phyloP scores from a whole-genome alignment of 495 filamentous ascomycete species.

The Beverwykella pulmonaria region DNA sequence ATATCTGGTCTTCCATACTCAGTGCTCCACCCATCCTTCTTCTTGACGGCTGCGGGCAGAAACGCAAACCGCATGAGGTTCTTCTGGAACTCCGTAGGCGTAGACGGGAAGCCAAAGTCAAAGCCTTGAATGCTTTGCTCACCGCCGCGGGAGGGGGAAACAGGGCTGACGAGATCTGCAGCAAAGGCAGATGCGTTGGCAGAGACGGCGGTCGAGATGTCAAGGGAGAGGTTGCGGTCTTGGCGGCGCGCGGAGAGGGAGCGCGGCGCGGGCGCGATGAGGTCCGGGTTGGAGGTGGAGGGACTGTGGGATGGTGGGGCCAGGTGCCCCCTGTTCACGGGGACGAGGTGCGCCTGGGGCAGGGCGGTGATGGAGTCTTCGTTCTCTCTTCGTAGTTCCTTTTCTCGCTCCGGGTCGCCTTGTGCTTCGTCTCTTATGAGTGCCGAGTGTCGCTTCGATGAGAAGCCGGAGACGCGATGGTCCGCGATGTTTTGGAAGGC shows the following conservation, averaged over 20 bases:
- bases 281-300: slow-evolving; percentile 39
- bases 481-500: slow-evolving; percentile 78
- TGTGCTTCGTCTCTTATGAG: slow-evolving; percentile 77
- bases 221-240: slow-evolving; percentile 42
- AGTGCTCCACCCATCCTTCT: slow-evolving; percentile 80
- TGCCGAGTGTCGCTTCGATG: slow-evolving; percentile 65
- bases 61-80: slow-evolving; percentile 86
- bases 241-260: slow-evolving; percentile 36
- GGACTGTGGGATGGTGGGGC: slow-evolving; percentile 54
- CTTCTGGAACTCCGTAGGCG: slow-evolving; percentile 77
- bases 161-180: slow-evolving; percentile 14
- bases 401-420: slow-evolving; percentile 76
- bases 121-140: slow-evolving; percentile 53
- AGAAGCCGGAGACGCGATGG: slow-evolving; percentile 54
- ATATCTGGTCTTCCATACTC: slow-evolving; percentile 93
- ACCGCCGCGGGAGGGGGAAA: slow-evolving; percentile 42
- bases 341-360: slow-evolving; percentile 57
- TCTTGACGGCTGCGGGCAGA: slow-evolving; percentile 63
- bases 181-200: slow-evolving; percentile 35
- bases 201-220: slow-evolving; percentile 39
- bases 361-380: slow-evolving; percentile 82
- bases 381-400: slow-evolving; percentile 79
- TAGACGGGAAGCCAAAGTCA: slow-evolving; percentile 75
- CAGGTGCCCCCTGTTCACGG: slow-evolving; percentile 39
- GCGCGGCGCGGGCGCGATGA: slow-evolving; percentile 7